Base-by-base conservation (phyloP, 2,329 filamentous ascomycete species). In the Rhexocercosporidium sp. region DNA sequence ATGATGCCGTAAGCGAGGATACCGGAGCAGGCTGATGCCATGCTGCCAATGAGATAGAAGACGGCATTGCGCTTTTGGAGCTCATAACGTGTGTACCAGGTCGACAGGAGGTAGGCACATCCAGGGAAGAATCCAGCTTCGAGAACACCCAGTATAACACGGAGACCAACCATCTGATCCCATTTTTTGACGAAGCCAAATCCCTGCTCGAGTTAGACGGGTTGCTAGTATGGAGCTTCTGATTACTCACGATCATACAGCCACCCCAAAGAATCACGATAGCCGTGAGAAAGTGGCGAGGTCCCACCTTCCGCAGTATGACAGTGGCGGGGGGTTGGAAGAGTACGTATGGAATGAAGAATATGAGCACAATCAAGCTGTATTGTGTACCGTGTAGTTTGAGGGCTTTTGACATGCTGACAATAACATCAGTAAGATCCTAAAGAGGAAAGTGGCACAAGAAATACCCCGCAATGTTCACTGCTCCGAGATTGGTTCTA, bases 311-410 rank as follows among this genome's bases (percentile, higher is more conserved):
- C 41, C 91, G 88, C 59, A 91, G 84, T 39, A 92, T 78, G 49
- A 93, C 80, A 0, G 91, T 93, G 2, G 90, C 90, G 0, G 90
- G 90, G 0, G 90, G 88, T 75, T 94, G 90, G 69, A 92, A 90
- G 60, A 92, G 62, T 68, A 90, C 85, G 77, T 93, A 94, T 0
- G 90, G 86, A 71, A 92, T 83, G 82, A 93, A 93, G 81, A 93
- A 93, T 74, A 92, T 83, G 41, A 93, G 49, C 11, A 62, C 64
- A n/a, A 70, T 65, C 8, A 70, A 25, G 29, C 62, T 67, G 54
- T 69, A 69, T 61, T 60, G 62, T 7, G 29, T 22, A 12, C 60
- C 64, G 37, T 59, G 41, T 34, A 71, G 68, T 7, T 70, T 47
- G 27, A 72, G 67, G 3, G 56, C 69, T 16, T 59, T 68, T 22